A percentile compares a stretch with the other conserved stretches of the same genome.
These are phyloP conservation scores for Pyricularia pennisetigena DNA, from an alignment of 2,329 filamentous ascomycete species.

Conservation along the genomic window DNA sequence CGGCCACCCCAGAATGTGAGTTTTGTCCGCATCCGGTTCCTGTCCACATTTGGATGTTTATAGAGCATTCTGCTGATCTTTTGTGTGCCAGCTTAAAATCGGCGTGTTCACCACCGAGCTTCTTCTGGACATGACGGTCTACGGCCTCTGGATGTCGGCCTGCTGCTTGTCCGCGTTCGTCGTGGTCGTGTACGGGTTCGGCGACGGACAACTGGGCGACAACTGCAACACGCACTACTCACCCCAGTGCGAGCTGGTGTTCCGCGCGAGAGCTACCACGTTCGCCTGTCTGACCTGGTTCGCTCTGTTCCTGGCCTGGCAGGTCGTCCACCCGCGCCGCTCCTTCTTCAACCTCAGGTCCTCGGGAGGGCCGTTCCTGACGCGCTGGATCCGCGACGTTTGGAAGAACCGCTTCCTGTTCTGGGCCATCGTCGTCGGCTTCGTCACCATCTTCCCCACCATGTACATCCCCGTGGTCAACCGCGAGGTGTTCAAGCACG, in stretches of 20 bases:
- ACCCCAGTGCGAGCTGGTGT: constrained; percentile 41
- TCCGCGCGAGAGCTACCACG: constrained; percentile 54
- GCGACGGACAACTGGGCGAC: constrained; percentile 34
- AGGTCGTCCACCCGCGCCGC: constrained; percentile 53
- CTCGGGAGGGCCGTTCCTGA: constrained; percentile 28
- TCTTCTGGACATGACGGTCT: constrained; percentile 48
- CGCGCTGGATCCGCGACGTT: constrained; percentile 48
- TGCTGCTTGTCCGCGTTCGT: constrained; percentile 7
- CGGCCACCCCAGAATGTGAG: constrained; percentile 34
- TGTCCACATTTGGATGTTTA: no score
- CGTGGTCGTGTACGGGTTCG: constrained; percentile 25
- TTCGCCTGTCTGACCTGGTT: constrained; percentile 60
- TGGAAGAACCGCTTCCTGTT: constrained; percentile 56
- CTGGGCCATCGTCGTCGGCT: constrained; percentile 32
- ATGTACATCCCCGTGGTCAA: constrained; percentile 41
- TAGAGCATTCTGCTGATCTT: no score
- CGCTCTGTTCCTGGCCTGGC: constrained; percentile 59
- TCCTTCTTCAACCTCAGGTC: constrained; percentile 55
- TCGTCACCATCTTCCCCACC: constrained; percentile 22
- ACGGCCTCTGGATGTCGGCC: constrained; percentile 26
- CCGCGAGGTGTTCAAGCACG: constrained; percentile 37
- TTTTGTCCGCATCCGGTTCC: background rate
- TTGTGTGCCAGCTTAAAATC: constrained; percentile 19
- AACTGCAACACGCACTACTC: constrained; percentile 43
- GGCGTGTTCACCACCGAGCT: constrained; percentile 51